A percentile compares a stretch with the other conserved stretches of the same genome.
Evolutionary conservation across 164 flowering plant genomes (phyloP).

Genomic region (Cinnamomum micranthum): DNA sequence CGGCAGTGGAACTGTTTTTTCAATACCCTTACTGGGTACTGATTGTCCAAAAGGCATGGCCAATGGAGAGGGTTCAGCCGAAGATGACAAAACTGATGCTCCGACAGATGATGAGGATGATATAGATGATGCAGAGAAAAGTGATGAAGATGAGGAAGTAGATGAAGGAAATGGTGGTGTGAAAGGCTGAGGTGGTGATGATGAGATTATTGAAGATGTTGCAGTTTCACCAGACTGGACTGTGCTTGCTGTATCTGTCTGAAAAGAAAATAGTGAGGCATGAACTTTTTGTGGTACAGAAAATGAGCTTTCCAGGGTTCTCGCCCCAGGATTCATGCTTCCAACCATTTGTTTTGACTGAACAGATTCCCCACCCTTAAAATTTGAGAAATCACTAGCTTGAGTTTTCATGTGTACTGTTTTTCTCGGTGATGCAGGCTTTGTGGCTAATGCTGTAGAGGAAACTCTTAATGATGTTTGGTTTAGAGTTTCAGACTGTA

Average conservation of each 20-base stretch:
- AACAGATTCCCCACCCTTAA: constrained; percentile 11
- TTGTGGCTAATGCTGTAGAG: constrained; percentile 12
- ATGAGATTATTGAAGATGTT: constrained; percentile 7
- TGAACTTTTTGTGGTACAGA: constrained; percentile 14
- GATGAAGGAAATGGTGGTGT: constrained; percentile 8
- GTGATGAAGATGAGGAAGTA: constrained; percentile 7
- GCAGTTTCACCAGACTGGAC: constrained; percentile 25
- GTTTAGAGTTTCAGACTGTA: constrained; percentile 20
- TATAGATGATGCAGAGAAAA: constrained; percentile 13
- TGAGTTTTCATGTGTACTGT: constrained; percentile 7
- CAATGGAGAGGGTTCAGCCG: constrained; percentile 14
- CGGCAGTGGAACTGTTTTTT: constrained; percentile 10
- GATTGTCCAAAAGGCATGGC: constrained; percentile 9
- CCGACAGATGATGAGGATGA: constrained; percentile 3
- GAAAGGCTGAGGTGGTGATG: constrained; percentile 5
- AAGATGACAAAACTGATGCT: not conserved
- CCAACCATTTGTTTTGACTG: constrained; percentile 17
- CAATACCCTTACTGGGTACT: constrained; percentile 15
- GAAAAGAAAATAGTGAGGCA: constrained; percentile 12
- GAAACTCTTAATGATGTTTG: constrained; percentile 15
- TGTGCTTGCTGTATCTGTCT: constrained; percentile 18
- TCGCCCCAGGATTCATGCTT: constrained; percentile 20
- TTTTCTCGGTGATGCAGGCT: constrained; percentile 15
- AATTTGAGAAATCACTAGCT: constrained; percentile 15
- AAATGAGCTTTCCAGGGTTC: constrained; percentile 9